These are phyloP conservation scores for Pseudocercospora ulei DNA, from an alignment of 2,329 filamentous ascomycete species.

Conservation along the genomic window DNA sequence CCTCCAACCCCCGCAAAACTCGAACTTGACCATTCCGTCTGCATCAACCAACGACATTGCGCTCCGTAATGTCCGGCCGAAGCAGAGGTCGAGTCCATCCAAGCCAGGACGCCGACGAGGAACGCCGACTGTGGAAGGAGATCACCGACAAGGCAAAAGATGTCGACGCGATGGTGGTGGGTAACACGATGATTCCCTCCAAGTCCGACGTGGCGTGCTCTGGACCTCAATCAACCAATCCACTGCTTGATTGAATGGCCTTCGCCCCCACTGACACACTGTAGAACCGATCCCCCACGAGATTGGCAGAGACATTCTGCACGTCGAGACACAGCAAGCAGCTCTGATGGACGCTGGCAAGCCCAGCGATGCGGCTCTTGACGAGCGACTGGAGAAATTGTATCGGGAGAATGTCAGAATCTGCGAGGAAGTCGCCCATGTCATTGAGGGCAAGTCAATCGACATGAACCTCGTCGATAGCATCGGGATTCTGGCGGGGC, in stretches of 20 bases:
- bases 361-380: slow-evolving; percentile 33
- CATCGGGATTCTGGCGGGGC: slow-evolving; percentile 41
- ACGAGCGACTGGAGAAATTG: slow-evolving; percentile 40
- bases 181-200: slow-evolving; percentile 17
- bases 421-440: slow-evolving; percentile 39
- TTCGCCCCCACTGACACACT: neutral
- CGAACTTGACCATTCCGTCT: too few species aligned
- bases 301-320: slow-evolving; percentile 34
- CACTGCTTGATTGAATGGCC: neutral
- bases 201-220: slow-evolving; percentile 4
- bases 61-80: slow-evolving; percentile 39
- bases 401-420: slow-evolving; percentile 44
- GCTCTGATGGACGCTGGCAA: slow-evolving; percentile 29
- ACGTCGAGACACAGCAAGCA: slow-evolving; percentile 33
- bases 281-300: slow-evolving; percentile 30
- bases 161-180: slow-evolving; percentile 42
- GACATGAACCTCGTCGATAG: slow-evolving; percentile 38
- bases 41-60: neutral
- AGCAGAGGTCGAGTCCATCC: slow-evolving; percentile 39
- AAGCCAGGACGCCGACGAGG: slow-evolving; percentile 45
- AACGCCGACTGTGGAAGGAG: slow-evolving; percentile 43
- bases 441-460: slow-evolving; percentile 38
- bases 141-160: slow-evolving; percentile 41
- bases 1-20: too few species aligned
- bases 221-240: too few species aligned